These are phyloP conservation scores for Globisporangium nodosum DNA, from an alignment of 352 stramenopile species.

Conservation along the genomic window DNA sequence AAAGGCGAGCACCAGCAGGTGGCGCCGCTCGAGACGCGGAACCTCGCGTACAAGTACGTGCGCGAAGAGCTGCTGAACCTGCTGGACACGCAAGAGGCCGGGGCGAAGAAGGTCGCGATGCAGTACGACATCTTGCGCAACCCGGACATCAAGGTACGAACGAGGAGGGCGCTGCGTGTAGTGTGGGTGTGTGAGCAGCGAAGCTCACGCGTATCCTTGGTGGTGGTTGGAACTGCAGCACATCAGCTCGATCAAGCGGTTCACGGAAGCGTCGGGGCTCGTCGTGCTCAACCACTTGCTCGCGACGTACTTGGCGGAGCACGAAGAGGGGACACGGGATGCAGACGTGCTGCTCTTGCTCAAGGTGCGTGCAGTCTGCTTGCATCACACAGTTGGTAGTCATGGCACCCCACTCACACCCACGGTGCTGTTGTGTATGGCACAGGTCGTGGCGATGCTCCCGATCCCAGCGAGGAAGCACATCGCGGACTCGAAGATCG, in stretches of 20 bases:
- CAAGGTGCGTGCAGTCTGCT: background rate
- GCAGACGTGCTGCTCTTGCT: slow-evolving; percentile 13
- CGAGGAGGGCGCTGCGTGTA: too few species aligned
- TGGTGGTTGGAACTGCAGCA: slow-evolving; percentile 17
- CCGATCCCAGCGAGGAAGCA: slow-evolving; percentile 43
- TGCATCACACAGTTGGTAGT: too few species aligned
- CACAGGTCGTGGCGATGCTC: slow-evolving; percentile 71
- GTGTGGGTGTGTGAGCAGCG: too few species aligned
- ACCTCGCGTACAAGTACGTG: slow-evolving; percentile 52
- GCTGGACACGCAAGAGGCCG: slow-evolving; percentile 39
- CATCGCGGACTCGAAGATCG: slow-evolving; percentile 55
- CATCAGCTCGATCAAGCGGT: slow-evolving; percentile 55
- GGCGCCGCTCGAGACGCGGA: slow-evolving; percentile 38
- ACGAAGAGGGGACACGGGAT: slow-evolving; percentile 13
- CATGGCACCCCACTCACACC: background rate
- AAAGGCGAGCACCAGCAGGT: slow-evolving; percentile 20
- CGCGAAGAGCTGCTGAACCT: slow-evolving; percentile 47
- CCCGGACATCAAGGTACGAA: slow-evolving; percentile 34
- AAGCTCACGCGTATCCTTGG: background rate
- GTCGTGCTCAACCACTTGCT: slow-evolving; percentile 51
- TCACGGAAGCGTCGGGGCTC: slow-evolving; percentile 51
- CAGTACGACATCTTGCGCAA: slow-evolving; percentile 63
- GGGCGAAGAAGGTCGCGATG: slow-evolving; percentile 30
- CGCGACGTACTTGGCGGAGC: slow-evolving; percentile 24
- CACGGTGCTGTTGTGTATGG: background rate